These are phyloP conservation scores for Arctostaphylos glauca DNA, from an alignment of 148 eudicot species.

Conservation along the genomic window DNA sequence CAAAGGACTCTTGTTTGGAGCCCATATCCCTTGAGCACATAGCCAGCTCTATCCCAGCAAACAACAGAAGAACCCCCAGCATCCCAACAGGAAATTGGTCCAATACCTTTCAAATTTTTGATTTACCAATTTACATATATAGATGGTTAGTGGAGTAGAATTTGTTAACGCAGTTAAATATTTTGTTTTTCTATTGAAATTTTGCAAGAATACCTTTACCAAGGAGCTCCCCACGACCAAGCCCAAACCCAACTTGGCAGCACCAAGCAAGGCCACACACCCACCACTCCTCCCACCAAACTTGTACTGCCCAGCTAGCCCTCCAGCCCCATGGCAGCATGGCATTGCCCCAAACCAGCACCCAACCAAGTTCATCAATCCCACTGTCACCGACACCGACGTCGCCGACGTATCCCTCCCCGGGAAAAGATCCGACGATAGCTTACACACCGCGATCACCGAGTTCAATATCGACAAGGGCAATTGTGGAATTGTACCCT, in stretches of 20 bases:
- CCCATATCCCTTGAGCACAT: constrained; percentile 81
- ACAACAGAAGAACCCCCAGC: constrained; percentile 67
- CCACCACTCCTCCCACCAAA: constrained; percentile 90
- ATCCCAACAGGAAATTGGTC: constrained; percentile 76
- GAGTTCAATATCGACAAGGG: constrained; percentile 82
- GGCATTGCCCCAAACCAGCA: constrained; percentile 98
- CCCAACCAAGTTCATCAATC: constrained; percentile 78
- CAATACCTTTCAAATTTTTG: constrained; percentile 26
- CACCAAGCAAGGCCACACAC: constrained; percentile 74
- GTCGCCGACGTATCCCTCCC: constrained; percentile 56
- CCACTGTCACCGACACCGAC: constrained; percentile 66
- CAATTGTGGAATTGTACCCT: constrained; percentile 82
- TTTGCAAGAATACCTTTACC: constrained; percentile 15
- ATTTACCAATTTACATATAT: too few species aligned
- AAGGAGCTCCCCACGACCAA: constrained; percentile 68
- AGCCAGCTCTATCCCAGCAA: constrained; percentile 85
- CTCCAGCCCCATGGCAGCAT: constrained; percentile 89
- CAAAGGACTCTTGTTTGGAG: constrained; percentile 59
- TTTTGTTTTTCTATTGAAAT: too few species aligned
- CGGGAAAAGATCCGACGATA: constrained; percentile 75
- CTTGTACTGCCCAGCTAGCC: constrained; percentile 95
- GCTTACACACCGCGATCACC: constrained; percentile 77
- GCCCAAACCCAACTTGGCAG: constrained; percentile 58
- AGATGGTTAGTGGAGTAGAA: too few species aligned
- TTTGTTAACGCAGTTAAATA: too few species aligned